Conservation (phyloP, 495 filamentous ascomycete species). For the Hypoxylon trugodes region DNA sequence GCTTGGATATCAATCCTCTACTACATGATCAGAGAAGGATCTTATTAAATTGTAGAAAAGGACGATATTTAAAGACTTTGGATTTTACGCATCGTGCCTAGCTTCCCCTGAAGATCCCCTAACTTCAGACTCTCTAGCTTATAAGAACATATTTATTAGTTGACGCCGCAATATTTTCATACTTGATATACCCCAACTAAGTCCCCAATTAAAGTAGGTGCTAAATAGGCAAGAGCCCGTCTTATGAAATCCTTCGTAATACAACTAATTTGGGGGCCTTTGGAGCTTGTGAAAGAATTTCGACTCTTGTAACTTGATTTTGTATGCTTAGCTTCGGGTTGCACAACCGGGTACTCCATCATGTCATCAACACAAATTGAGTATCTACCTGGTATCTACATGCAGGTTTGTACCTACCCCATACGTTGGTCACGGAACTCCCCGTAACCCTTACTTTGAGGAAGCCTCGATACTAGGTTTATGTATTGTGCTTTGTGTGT, state of each 20-base stretch:
- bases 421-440: neutral
- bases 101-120: conserved; percentile 8
- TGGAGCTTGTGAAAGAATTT: neutral
- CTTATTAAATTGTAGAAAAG: neutral
- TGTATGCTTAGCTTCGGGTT: neutral
- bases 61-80: too few relatives aligned
- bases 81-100: neutral
- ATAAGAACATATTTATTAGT: neutral
- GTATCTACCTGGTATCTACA: neutral
- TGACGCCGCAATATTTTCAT: too few relatives aligned
- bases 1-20: too few relatives aligned
- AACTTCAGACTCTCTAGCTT: neutral
- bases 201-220: too few relatives aligned
- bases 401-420: neutral
- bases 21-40: too few relatives aligned
- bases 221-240: too few relatives aligned
- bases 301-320: neutral
- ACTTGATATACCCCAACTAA: too few relatives aligned
- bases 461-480: conserved; percentile 4
- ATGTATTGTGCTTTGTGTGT: neutral
- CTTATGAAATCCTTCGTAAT: neutral
- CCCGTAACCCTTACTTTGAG: too few relatives aligned
- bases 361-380: too few relatives aligned
- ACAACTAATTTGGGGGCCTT: neutral
- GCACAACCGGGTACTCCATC: too few relatives aligned